A percentile compares a stretch with the other conserved stretches of the same genome.
phyloP scores from a whole-genome alignment of 31 red algal genomes.

The Porphyra umbilicalis region DNA sequence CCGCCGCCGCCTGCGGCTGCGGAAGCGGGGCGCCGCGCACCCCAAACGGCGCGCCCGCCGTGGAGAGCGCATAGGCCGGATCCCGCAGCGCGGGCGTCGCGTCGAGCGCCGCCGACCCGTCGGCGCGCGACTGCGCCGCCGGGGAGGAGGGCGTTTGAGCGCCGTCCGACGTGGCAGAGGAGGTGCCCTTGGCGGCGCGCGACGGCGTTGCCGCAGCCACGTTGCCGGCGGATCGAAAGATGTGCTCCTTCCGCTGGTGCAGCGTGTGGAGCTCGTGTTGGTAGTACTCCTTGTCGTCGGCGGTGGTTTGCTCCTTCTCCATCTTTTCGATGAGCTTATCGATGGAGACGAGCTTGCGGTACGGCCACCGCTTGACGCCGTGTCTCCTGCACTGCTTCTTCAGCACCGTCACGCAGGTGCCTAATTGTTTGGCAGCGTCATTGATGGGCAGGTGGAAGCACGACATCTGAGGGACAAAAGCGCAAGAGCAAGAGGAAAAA shows the following conservation, averaged over 20 bases:
- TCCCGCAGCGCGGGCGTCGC: background rate
- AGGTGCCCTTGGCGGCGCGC: background rate
- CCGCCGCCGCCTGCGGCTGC: background rate
- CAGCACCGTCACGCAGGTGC: conserved; percentile 75
- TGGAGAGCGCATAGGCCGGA: background rate
- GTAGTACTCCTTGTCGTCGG: conserved; percentile 67
- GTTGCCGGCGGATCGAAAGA: conserved; percentile 17
- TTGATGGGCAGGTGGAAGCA: conserved; percentile 74
- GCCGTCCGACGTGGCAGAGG: background rate
- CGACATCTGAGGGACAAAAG: no score
- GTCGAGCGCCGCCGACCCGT: background rate
- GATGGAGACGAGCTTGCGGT: conserved; percentile 54
- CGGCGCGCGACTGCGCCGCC: background rate
- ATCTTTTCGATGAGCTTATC: conserved; percentile 72
- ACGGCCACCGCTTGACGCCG: conserved; percentile 72
- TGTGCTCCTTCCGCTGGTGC: conserved; percentile 49
- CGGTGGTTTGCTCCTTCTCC: conserved; percentile 49
- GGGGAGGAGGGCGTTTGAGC: background rate
- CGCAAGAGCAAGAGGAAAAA: background rate
- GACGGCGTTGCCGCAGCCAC: background rate
- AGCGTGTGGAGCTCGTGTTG: conserved; percentile 53
- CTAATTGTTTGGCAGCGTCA: conserved; percentile 54
- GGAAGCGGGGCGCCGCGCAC: background rate
- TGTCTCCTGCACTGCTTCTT: conserved; percentile 68
- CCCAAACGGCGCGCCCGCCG: background rate